Percentiles rank a stretch among this genome's conserved stretches.
Conservation (phyloP, 306 rosid genomes). For the Herpetospermum pedunculosum region DNA sequence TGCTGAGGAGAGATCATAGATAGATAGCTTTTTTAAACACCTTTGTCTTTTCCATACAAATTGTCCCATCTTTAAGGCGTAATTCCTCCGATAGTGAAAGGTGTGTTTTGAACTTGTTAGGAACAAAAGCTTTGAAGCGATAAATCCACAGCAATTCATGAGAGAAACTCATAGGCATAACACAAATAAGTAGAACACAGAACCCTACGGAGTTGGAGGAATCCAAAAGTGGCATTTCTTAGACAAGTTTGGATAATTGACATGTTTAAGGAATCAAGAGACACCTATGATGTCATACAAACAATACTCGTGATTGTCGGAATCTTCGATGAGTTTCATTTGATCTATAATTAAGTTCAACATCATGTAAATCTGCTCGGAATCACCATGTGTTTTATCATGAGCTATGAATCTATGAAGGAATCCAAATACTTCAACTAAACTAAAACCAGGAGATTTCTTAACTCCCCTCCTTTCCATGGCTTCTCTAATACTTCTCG, state of each 20-base stretch:
- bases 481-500: constrained; percentile 50
- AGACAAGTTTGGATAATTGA: not conserved
- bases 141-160: not conserved
- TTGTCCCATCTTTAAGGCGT: not conserved
- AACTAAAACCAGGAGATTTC: constrained; percentile 60
- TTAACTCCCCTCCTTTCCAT: constrained; percentile 72
- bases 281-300: not conserved
- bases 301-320: constrained; percentile 23
- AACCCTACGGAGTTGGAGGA: not conserved
- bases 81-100: not conserved
- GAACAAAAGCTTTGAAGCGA: not conserved
- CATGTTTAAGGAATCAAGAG: not conserved
- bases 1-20: not conserved
- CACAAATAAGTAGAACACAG: not conserved
- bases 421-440: constrained; percentile 47
- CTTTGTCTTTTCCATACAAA: not conserved
- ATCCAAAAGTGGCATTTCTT: not conserved
- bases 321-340: constrained; percentile 34
- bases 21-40: not conserved
- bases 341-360: constrained; percentile 39
- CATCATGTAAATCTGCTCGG: constrained; percentile 42
- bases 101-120: not conserved
- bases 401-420: constrained; percentile 64
- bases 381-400: constrained; percentile 48
- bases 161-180: not conserved